Base-by-base conservation (phyloP, 257 asterid species). In the Pogostemon cablin region DNA sequence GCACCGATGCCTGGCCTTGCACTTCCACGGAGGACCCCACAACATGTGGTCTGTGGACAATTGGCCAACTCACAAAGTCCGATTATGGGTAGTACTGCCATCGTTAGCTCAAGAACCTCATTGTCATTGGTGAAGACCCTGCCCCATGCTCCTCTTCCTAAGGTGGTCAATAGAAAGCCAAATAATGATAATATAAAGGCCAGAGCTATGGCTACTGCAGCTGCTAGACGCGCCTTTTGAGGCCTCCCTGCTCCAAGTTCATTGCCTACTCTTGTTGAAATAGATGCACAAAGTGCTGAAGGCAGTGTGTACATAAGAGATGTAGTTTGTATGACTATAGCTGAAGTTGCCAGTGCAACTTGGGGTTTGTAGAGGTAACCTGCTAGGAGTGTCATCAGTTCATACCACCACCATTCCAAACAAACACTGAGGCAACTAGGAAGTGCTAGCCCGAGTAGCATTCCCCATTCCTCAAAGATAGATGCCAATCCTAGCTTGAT, bases 341-440 rank as follows among this genome's bases (percentile, higher is more conserved):
- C 96, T 60, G 97, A 81, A 60, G 97, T 84, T 71, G 96, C 95
- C 11, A 93, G 92, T 12, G 96, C 87, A 42, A 85, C 88, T 17
- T 83, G 93, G 72, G 97, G 96, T 59, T 79, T 87, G 70, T 80
- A 69, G 56, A 93, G 96, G 81, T 93, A 90, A 49, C 98, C 98
- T 0, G 97, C 85, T 64, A 88, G 77, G 67, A 93, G 81, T 50
- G 93, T 93, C 98, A 93, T 93, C 75, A 93, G 69, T 72, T 90
- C 97, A 40, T 93, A 93, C 98, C 98, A 93, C 98, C 98, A 93
- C 98, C 98, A 93, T 72, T 93, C 98, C 73, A 93, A 65, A 67
- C 98, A 93, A 54, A 90, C 93, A 5, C 92, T 88, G 1, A 90
- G 77, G 83, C 98, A 90, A 57, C 96, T 90, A 2, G 96, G 92